A percentile compares a stretch with the other conserved stretches of the same genome.
Conservation (phyloP, 2,329 filamentous ascomycete genomes). For the Thielaviopsis euricoi region DNA sequence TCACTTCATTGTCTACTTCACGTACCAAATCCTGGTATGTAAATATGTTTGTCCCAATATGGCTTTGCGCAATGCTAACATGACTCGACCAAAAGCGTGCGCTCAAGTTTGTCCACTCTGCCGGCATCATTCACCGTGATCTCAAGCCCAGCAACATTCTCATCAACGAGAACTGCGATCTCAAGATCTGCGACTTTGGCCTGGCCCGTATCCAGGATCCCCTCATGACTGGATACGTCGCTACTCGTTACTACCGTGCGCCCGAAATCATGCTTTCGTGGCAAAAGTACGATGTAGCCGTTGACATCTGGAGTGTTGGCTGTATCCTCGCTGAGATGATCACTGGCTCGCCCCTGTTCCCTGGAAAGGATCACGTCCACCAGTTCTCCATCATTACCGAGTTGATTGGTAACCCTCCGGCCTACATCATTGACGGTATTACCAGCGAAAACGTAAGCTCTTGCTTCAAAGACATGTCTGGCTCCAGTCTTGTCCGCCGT, state of each 20-base stretch:
- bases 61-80: neutral
- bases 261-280: slow-evolving; percentile 99
- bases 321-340: slow-evolving; percentile 99
- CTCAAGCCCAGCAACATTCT: slow-evolving; percentile 98
- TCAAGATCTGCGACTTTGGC: slow-evolving; percentile 99
- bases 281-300: slow-evolving; percentile 99
- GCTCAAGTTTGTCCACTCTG: slow-evolving; percentile 97
- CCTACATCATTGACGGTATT: slow-evolving; percentile 97
- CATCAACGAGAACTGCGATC: slow-evolving; percentile 97
- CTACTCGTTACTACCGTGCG: slow-evolving; percentile 94
- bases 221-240: slow-evolving; percentile 99
- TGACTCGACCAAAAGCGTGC: slow-evolving; percentile 49
- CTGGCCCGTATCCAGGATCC: slow-evolving; percentile 95
- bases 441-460: slow-evolving; percentile 81
- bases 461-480: neutral
- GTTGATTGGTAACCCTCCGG: slow-evolving; percentile 83
- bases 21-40: slow-evolving; percentile 93
- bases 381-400: slow-evolving; percentile 99
- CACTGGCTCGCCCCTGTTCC: slow-evolving; percentile 94
- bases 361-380: slow-evolving; percentile 97
- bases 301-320: slow-evolving; percentile 97
- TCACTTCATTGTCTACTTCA: slow-evolving; percentile 99
- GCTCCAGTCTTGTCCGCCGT: neutral
- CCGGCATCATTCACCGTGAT: slow-evolving; percentile 92
- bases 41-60: neutral